Evolutionary conservation across 2,329 filamentous ascomycete species (phyloP).

Genomic region (Akanthomyces dipterigenus): DNA sequence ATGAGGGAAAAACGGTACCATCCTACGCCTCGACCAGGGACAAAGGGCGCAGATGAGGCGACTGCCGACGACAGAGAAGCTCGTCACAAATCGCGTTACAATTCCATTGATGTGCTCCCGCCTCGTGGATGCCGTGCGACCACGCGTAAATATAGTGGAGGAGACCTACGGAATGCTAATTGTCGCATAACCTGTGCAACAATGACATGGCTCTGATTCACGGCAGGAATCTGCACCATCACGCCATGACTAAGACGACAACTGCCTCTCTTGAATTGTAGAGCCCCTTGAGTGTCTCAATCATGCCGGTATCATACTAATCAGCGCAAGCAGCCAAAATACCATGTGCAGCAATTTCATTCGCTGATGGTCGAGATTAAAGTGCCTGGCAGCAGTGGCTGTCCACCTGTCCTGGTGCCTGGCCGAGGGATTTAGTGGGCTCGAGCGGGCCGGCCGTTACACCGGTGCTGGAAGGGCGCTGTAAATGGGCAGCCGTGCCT

Average conservation of each 20-base stretch:
- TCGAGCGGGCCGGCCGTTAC: constrained; percentile 1
- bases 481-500: background rate
- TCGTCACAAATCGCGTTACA: too few species aligned
- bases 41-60: too few species aligned
- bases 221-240: background rate
- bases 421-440: background rate
- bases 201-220: background rate
- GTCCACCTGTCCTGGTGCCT: background rate
- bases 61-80: too few species aligned
- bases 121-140: background rate
- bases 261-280: too few species aligned
- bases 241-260: background rate
- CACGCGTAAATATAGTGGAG: background rate
- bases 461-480: background rate
- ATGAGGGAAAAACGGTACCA: too few species aligned
- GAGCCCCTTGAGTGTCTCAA: background rate
- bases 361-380: background rate
- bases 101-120: background rate
- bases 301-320: background rate
- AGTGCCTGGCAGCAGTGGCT: background rate
- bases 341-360: background rate
- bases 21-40: too few species aligned
- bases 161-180: background rate
- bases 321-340: background rate
- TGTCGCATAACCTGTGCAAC: background rate